Conservation (phyloP, 805 yeast species). For the Candida sphagnicola region DNA sequence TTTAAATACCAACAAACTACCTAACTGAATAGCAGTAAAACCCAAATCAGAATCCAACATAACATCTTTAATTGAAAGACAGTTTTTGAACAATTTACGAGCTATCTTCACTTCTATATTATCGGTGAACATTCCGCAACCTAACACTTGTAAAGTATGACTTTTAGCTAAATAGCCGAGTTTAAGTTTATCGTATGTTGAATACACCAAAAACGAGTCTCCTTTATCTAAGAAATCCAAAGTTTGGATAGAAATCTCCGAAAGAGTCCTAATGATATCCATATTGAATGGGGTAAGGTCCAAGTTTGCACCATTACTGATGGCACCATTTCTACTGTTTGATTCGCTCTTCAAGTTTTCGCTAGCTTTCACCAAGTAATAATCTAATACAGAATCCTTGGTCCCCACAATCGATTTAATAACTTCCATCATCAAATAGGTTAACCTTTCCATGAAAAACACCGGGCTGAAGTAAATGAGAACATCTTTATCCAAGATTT, state of each 20-base stretch:
- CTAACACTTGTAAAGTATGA: conserved; percentile 55
- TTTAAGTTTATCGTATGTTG: conserved; percentile 44
- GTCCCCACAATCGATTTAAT: conserved; percentile 25
- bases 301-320: conserved; percentile 6
- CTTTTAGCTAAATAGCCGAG: conserved; percentile 54
- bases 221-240: conserved; percentile 53
- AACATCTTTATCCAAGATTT: conserved; percentile 21
- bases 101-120: conserved; percentile 42
- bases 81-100: conserved; percentile 43
- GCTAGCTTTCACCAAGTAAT: conserved; percentile 23
- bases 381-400: conserved; percentile 24
- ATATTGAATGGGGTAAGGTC: conserved; percentile 20
- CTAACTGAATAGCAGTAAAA: conserved; percentile 49
- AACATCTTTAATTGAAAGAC: conserved; percentile 50
- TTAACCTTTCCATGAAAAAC: conserved; percentile 30
- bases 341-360: conserved; percentile 11
- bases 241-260: conserved; percentile 34
- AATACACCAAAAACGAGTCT: conserved; percentile 50
- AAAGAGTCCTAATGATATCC: conserved; percentile 23
- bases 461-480: conserved; percentile 31
- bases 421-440: conserved; percentile 32
- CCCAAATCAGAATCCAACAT: conserved; percentile 52
- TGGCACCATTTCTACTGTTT: conserved; percentile 8
- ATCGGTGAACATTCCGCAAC: conserved; percentile 49
- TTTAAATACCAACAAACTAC: conserved; percentile 48